A percentile compares a stretch with the other conserved stretches of the same genome.
Conservation (phyloP, 805 yeast species). For the Ogataea allantospora region DNA sequence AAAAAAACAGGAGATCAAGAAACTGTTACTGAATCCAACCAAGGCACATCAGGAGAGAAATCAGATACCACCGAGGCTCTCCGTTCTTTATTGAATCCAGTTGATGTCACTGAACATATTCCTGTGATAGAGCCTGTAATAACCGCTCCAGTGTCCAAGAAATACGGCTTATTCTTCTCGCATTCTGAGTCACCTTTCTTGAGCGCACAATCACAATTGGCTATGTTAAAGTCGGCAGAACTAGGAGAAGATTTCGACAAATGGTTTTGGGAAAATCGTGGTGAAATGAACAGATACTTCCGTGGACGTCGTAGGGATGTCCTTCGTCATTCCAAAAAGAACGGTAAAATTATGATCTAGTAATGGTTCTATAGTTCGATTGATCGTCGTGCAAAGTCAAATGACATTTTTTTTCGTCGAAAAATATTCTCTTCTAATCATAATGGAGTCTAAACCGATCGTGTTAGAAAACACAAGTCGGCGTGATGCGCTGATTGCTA, state of each 20-base stretch:
- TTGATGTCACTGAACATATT: slow-evolving; percentile 32
- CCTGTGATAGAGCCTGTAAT: slow-evolving; percentile 40
- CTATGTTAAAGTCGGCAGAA: slow-evolving; percentile 46
- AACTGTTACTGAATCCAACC: slow-evolving; percentile 1
- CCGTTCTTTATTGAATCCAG: slow-evolving; percentile 56
- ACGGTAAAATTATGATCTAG: slow-evolving; percentile 13
- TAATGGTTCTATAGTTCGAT: not conserved
- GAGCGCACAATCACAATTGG: slow-evolving; percentile 77
- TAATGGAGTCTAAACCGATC: slow-evolving; percentile 34
- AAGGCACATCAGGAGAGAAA: slow-evolving; percentile 25
- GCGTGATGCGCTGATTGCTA: slow-evolving; percentile 87
- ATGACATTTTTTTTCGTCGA: slow-evolving; percentile 13
- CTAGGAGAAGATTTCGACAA: slow-evolving; percentile 51
- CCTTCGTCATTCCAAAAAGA: slow-evolving; percentile 48
- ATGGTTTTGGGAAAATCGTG: slow-evolving; percentile 82
- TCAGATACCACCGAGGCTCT: slow-evolving; percentile 57
- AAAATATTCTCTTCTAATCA: slow-evolving; percentile 8
- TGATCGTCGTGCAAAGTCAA: slow-evolving; percentile 4
- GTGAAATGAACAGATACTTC: slow-evolving; percentile 73
- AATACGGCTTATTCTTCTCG: slow-evolving; percentile 69
- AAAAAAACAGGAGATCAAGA: slow-evolving; percentile 27
- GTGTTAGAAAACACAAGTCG: slow-evolving; percentile 69
- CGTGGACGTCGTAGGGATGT: slow-evolving; percentile 76
- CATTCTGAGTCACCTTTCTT: slow-evolving; percentile 86
- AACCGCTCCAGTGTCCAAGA: slow-evolving; percentile 26